Evolutionary conservation across 805 yeast species (phyloP), one percentile per base, ranked within the genome.

Genomic region (Yarrowia osloensis): DNA sequence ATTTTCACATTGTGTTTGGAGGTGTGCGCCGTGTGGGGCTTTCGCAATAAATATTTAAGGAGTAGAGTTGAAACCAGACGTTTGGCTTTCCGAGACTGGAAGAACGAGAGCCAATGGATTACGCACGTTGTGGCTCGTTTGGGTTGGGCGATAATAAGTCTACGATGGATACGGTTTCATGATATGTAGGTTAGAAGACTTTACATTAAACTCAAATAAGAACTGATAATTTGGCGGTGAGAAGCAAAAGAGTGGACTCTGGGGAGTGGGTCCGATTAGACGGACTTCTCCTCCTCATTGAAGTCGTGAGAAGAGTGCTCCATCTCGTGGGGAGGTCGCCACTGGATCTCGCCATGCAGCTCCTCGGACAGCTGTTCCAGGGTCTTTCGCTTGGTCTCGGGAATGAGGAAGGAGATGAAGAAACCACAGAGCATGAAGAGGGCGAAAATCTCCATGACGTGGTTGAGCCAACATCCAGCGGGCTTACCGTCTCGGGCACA

Each of bases 391-490:
- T 89, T 90, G 70, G 97, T 91, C 83, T 91, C 97, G 73, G 97
- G 97, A 71, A 91, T 80, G 74, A 90, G 82, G 66, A 89, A 76
- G 11, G 95, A 78, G 47, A 86, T 77, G 74, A 82, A 79, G 72
- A 86, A 73, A 81, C 97, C 97, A 59, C 87, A 71, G 79, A 91
- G 82, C 97, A 91, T 91, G 85, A 91, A 91, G 66, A 91, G 82
- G n/a, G 97, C 97, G 77, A 89, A 91, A 76, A 91, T 91, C 81
- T 91, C 92, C 96, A 91, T 91, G 71, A 91, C 96, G 73, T 91
- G 97, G 50, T 91, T 91, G 78, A 91, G 84, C 88, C 85, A 91
- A 86, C 97, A 91, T 81, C 86, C 85, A 4, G 21, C 33, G 35
- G 76, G 76, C 69, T 84, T 77, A 4, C 61, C 61, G 65, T 80